phyloP scores from a whole-genome alignment of 352 stramenopile genomes.

The Salisapilia sapeloensis region DNA sequence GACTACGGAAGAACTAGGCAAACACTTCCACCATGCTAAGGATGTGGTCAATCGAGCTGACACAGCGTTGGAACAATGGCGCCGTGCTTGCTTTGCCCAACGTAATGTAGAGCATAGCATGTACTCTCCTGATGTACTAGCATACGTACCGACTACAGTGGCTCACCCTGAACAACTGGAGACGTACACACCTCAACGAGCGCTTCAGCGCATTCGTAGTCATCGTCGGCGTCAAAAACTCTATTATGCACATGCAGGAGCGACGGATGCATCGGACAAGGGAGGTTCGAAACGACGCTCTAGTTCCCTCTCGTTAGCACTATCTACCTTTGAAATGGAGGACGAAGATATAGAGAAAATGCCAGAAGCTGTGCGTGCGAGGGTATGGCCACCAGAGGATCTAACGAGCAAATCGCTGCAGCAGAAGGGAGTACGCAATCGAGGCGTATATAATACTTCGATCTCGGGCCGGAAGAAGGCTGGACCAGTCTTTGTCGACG shows the following conservation, averaged over 20 bases:
- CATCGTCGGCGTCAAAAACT: too few species aligned
- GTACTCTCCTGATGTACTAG: slow-evolving; percentile 30
- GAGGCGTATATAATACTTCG: slow-evolving; percentile 59
- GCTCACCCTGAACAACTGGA: background rate
- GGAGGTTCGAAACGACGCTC: too few species aligned
- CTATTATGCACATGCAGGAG: too few species aligned
- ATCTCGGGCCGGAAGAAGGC: too few species aligned
- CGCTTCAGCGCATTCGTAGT: too few species aligned
- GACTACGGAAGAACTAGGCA: too few species aligned
- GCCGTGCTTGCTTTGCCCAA: slow-evolving; percentile 50
- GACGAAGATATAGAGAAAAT: slow-evolving; percentile 4
- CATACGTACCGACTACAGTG: slow-evolving; percentile 7
- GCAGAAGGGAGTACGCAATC: slow-evolving; percentile 19
- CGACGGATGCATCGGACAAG: too few species aligned
- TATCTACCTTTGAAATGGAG: slow-evolving; percentile 1
- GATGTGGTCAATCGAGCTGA: too few species aligned
- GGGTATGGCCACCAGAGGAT: slow-evolving; percentile 54
- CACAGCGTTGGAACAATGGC: slow-evolving; percentile 56
- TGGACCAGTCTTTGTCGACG: too few species aligned
- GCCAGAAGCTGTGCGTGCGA: slow-evolving; percentile 22
- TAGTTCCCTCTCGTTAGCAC: too few species aligned
- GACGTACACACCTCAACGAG: too few species aligned
- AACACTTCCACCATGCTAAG: too few species aligned
- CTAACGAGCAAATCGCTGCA: slow-evolving; percentile 38
- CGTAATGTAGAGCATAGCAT: slow-evolving; percentile 49